phyloP scores from a whole-genome alignment of 305 asterid genomes.

The Monarda citriodora region DNA sequence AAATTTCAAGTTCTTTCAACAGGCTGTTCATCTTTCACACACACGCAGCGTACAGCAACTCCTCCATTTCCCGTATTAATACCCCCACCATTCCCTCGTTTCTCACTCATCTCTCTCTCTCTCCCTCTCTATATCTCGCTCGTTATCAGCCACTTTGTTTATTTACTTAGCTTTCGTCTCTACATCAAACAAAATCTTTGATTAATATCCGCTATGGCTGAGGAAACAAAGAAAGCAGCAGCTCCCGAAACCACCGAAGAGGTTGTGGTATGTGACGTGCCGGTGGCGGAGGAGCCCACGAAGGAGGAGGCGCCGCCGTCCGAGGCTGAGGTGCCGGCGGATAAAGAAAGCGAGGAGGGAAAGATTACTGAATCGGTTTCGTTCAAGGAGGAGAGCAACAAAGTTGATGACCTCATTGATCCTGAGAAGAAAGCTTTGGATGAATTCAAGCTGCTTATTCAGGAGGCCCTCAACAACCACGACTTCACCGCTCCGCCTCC shows the following conservation, averaged over 20 bases:
- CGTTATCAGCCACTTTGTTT: neutral
- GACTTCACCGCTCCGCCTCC: conserved; percentile 62
- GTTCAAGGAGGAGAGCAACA: conserved; percentile 85
- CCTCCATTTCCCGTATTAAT: conserved; percentile 24
- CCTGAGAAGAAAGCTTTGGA: conserved; percentile 82
- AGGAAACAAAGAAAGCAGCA: conserved; percentile 49
- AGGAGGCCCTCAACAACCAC: conserved; percentile 71
- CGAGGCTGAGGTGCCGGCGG: conserved; percentile 30
- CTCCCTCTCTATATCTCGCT: neutral
- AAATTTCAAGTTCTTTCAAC: conserved; percentile 16
- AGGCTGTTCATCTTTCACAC: conserved; percentile 24
- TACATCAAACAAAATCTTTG: neutral
- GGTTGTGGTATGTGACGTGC: conserved; percentile 35
- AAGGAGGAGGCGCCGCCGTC: conserved; percentile 41
- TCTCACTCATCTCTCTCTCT: conserved; percentile 15
- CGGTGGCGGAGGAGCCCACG: conserved; percentile 39
- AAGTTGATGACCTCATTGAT: conserved; percentile 74
- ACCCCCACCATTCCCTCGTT: conserved; percentile 15
- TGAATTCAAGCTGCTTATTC: conserved; percentile 71
- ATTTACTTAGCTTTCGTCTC: conserved; percentile 7
- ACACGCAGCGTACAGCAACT: neutral
- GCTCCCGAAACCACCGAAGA: conserved; percentile 34
- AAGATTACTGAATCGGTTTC: conserved; percentile 59
- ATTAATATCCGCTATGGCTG: conserved; percentile 32
- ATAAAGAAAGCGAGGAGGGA: conserved; percentile 24